Evolutionary conservation across 2,329 filamentous ascomycete species (phyloP), one percentile per base, ranked within the genome.

Genomic region (Hymenoscyphus infarciens): DNA sequence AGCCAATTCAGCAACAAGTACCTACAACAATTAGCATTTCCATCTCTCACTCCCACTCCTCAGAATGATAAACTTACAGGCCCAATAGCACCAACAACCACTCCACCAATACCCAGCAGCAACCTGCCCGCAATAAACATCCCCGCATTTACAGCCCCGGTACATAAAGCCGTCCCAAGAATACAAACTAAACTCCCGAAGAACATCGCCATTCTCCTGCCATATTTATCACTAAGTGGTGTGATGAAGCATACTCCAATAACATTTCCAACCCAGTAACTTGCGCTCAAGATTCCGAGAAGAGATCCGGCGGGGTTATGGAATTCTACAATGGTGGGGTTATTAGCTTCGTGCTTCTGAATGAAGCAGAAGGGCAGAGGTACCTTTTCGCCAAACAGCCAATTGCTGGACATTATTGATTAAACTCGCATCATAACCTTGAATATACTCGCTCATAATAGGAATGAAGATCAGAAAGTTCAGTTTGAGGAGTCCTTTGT

Each of bases 51-150:
- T 11, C n/a, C 13, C 15, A 56, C 11, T 16, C 5, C 8, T 13
- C 53, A 56, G 13, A 49, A 55, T 45, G 42, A 42, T 6, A 15
- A 38, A 56, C 76, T 70, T 15, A 67, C 62, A 29, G 66, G 64
- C 19, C 64, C 60, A 61, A 64, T 64, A 3, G 62, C 66, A 1
- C 62, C 62, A 5, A 64, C 62, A 29, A 67, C 59, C 6, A 67
- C 62, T 7, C 64, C 64, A 4, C 75, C 75, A 10, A 77, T 64
- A 0, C 77, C 77, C 5, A 77, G 71, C 16, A 78, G 68, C 27
- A 79, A 66, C 3, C 77, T 72, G 1, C 76, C 77, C 27, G 77
- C 73, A 55, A 78, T 72, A 60, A 80, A 77, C 64, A 80, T 77
- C 1, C 76, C 67, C 0, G 77, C 62, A 56, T 79, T 75, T 3